Evolutionary conservation across 768 basidiomycete species (phyloP).

Genomic region (Kwoniella heveanensis): DNA sequence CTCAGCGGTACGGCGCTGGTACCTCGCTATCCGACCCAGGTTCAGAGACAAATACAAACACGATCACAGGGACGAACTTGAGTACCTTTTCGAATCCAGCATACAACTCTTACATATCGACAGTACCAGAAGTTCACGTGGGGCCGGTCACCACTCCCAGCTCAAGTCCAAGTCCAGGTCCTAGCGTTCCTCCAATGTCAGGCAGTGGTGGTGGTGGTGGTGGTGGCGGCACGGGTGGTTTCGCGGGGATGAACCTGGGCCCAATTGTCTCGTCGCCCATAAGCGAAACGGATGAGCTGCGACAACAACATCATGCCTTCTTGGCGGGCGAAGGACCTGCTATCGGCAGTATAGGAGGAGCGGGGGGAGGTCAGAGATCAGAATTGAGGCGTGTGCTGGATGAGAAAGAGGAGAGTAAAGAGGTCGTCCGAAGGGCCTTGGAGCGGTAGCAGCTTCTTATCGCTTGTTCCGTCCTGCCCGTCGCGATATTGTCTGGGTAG

Average conservation of each 20-base stretch:
- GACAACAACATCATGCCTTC: neutral
- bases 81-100: neutral
- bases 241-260: neutral
- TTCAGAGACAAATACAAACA: neutral
- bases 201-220: neutral
- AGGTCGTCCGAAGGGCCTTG: slow-evolving; percentile 13
- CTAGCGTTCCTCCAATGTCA: neutral
- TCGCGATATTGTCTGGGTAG: too few species aligned
- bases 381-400: slow-evolving; percentile 10
- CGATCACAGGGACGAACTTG: too few species aligned
- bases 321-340: neutral
- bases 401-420: slow-evolving; percentile 19
- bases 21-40: neutral
- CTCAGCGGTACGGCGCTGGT: neutral
- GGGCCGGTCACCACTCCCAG: neutral
- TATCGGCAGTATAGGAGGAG: too few species aligned
- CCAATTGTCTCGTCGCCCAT: neutral
- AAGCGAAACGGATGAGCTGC: neutral
- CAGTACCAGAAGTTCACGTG: neutral
- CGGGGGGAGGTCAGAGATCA: neutral
- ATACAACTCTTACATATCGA: neutral
- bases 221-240: neutral
- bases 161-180: neutral
- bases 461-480: too few species aligned
- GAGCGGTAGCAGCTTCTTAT: neutral